A percentile compares a stretch with the other conserved stretches of the same genome.
These are phyloP conservation scores for Aspergillus cejpii DNA, from an alignment of 2,329 filamentous ascomycete species.

Conservation along the genomic window DNA sequence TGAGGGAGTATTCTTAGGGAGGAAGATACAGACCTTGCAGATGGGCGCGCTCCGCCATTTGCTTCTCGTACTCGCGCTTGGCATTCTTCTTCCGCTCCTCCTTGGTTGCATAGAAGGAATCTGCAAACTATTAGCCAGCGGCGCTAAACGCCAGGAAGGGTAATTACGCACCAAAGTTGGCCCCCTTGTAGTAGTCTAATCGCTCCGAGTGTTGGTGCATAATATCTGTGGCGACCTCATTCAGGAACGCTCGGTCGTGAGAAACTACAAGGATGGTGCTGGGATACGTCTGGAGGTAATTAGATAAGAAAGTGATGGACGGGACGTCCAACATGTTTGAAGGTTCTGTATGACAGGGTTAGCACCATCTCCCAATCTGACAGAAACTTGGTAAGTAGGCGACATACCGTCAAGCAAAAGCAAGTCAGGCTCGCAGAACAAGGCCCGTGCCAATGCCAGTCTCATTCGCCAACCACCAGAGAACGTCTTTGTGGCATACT, in stretches of 20 bases:
- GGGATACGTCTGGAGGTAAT: conserved; percentile 88
- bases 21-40: conserved; percentile 54
- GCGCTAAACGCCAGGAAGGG: not conserved
- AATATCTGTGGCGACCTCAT: conserved; percentile 98
- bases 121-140: conserved; percentile 35
- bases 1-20: not conserved
- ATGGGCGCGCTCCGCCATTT: conserved; percentile 89
- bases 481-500: conserved; percentile 92
- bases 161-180: conserved; percentile 63
- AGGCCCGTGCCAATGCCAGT: conserved; percentile 82
- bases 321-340: conserved; percentile 99
- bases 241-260: conserved; percentile 97
- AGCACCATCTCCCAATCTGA: conserved; percentile 8
- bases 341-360: conserved; percentile 56
- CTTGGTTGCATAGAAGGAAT: conserved; percentile 93
- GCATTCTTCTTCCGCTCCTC: conserved; percentile 96
- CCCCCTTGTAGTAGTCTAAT: conserved; percentile 96
- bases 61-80: conserved; percentile 96
- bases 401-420: conserved; percentile 69
- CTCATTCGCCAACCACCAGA: conserved; percentile 99
- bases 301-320: conserved; percentile 96
- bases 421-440: conserved; percentile 96
- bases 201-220: conserved; percentile 96
- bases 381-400: not conserved
- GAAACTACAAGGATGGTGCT: conserved; percentile 94